Evolutionary conservation across 257 asterid genomes (phyloP).

Genomic region (Solanum verrucosum): DNA sequence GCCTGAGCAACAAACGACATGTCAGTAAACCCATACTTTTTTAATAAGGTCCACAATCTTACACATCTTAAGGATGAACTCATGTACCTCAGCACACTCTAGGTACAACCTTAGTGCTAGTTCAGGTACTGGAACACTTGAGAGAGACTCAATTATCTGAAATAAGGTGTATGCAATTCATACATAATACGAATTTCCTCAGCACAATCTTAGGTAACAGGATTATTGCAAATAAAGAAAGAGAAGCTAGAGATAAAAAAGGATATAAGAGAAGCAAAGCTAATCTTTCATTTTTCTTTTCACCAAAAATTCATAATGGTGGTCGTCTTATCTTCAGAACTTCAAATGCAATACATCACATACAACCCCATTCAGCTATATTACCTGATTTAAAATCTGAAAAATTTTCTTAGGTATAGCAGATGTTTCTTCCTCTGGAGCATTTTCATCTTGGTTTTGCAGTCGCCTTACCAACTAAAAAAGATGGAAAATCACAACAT

Average conservation of each 20-base stretch:
- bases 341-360: neutral
- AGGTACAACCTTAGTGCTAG: constrained; percentile 75
- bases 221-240: neutral
- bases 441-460: constrained; percentile 60
- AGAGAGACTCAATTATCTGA: constrained; percentile 75
- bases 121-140: constrained; percentile 84
- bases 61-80: neutral
- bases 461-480: constrained; percentile 79
- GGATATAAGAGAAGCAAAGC: neutral
- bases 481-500: constrained; percentile 2
- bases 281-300: neutral
- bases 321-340: neutral
- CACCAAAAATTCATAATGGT: neutral
- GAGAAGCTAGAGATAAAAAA: neutral
- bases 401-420: constrained; percentile 75
- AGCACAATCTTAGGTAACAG: neutral
- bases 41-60: neutral
- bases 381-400: constrained; percentile 76
- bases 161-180: constrained; percentile 14
- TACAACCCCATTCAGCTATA: neutral
- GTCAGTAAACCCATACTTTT: neutral
- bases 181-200: neutral
- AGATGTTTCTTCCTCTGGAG: constrained; percentile 53
- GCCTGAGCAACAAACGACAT: constrained; percentile 47
- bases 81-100: constrained; percentile 94